Evolutionary conservation across 2,329 filamentous ascomycete genomes (phyloP), one percentile per base, ranked within the genome.

Genomic region (Dothistroma pini): DNA sequence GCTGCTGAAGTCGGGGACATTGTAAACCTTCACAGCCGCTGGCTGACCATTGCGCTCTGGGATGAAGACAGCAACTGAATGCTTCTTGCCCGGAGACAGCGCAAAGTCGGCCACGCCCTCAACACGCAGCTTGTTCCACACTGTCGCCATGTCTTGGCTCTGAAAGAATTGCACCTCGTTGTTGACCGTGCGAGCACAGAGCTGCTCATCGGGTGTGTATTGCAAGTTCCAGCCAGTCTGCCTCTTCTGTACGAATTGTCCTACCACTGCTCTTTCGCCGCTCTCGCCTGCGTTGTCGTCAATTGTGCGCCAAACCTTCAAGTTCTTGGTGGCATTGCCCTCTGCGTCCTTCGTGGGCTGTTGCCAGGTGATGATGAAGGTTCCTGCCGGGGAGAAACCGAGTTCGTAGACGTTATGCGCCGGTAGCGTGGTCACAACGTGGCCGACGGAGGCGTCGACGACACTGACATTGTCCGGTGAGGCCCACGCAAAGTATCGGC

Each of bases 121-220:
- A 56, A 92, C 90, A 66, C 89, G 88, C 75, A 99, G 82, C 82
- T 96, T 96, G 78, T 96, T 96, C 92, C 93, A 97, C 64, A 96
- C 91, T 53, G 86, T 93, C 68, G 84, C 81, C 72, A 97, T 82
- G 74, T 97, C 88, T 67, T 89, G 84, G 75, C 91, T 95, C 78
- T 96, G 85, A 81, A 93, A 97, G 77, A 99, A 96, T 72, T 97
- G 95, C 59, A 99, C 90, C 81, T 97, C 93, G 75, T 99, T 99
- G 76, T 91, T 97, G 71, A 97, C 93, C 65, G 88, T 84, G 68
- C 95, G 91, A 67, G 93, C 95, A 76, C 93, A 97, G 76, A 91
- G 93, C 75, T 87, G 86, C 83, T 99, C 95, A 74, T 99, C 95
- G 61, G 86, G 84, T 32, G 93, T 96, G 78, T 97, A 99, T 79